Conservation (phyloP, 2,329 filamentous ascomycete species). For the Fusarium concolor region DNA sequence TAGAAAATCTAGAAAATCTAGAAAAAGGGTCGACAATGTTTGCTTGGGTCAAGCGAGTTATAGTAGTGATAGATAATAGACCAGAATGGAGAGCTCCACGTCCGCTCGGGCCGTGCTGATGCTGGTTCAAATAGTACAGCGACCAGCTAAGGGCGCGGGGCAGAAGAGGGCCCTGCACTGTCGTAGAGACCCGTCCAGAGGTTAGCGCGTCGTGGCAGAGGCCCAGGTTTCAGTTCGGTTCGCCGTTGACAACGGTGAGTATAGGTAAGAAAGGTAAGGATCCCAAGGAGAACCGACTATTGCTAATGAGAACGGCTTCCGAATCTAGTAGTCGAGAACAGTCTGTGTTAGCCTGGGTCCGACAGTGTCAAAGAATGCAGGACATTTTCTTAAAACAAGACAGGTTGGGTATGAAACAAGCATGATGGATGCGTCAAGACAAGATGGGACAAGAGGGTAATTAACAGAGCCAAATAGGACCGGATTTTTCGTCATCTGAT, state of each 20-base stretch:
- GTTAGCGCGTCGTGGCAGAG: constrained; percentile 42
- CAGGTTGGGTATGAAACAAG: constrained; percentile 33
- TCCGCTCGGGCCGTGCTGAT: constrained; percentile 41
- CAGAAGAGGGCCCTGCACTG: constrained; percentile 33
- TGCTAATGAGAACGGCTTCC: constrained; percentile 13
- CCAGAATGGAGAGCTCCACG: constrained; percentile 24
- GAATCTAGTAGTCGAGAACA: neutral
- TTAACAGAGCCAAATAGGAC: neutral
- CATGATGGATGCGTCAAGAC: constrained; percentile 17
- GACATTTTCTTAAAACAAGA: constrained; percentile 27
- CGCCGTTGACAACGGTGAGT: constrained; percentile 45
- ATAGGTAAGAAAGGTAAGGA: constrained; percentile 40
- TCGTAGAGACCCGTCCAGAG: constrained; percentile 10
- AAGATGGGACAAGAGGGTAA: constrained; percentile 12
- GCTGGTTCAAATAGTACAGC: constrained; percentile 42
- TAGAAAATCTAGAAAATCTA: neutral
- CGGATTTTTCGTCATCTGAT: constrained; percentile 37
- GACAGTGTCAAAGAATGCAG: neutral
- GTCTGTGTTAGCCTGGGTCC: neutral
- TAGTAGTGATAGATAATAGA: constrained; percentile 34
- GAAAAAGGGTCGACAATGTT: constrained; percentile 26
- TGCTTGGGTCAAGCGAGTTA: constrained; percentile 14
- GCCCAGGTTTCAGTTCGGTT: constrained; percentile 47
- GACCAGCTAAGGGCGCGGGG: constrained; percentile 34
- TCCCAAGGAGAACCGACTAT: constrained; percentile 29